phyloP scores from a whole-genome alignment of 2,329 filamentous ascomycete species.

The Aspergillus fischeri region DNA sequence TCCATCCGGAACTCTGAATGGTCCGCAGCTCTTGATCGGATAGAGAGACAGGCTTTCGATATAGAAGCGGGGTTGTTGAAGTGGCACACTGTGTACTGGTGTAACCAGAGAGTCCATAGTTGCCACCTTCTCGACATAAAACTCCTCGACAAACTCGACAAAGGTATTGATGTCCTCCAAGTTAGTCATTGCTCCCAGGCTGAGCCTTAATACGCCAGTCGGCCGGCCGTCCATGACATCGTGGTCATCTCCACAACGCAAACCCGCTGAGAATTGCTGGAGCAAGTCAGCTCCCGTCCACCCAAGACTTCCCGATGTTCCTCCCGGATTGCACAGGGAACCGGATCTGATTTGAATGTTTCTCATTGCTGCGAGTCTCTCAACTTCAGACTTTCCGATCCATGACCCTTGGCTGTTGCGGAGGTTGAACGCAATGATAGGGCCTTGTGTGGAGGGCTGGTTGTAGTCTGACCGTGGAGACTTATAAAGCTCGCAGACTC shows the following conservation, averaged over 20 bases:
- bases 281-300: constrained; percentile 78
- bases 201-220: constrained; percentile 80
- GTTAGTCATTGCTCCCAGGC: constrained; percentile 87
- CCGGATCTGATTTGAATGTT: constrained; percentile 83
- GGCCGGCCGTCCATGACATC: constrained; percentile 81
- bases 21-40: constrained; percentile 91
- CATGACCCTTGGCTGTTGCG: constrained; percentile 65
- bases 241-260: constrained; percentile 77
- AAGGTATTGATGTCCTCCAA: constrained; percentile 68
- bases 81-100: constrained; percentile 5
- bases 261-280: constrained; percentile 77
- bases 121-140: constrained; percentile 49
- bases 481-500: constrained; percentile 65
- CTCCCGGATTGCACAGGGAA: constrained; percentile 87
- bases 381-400: constrained; percentile 78
- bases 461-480: constrained; percentile 39
- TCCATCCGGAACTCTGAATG: constrained; percentile 63
- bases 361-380: constrained; percentile 76
- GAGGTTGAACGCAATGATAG: constrained; percentile 81
- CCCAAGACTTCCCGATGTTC: constrained; percentile 67
- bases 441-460: constrained; percentile 55
- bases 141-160: constrained; percentile 66
- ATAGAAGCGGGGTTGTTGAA: constrained; percentile 34
- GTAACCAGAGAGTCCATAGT: constrained; percentile 15
- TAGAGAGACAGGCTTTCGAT: constrained; percentile 71